Conservation (phyloP, 768 basidiomycete species). For the Boletus sp. region DNA sequence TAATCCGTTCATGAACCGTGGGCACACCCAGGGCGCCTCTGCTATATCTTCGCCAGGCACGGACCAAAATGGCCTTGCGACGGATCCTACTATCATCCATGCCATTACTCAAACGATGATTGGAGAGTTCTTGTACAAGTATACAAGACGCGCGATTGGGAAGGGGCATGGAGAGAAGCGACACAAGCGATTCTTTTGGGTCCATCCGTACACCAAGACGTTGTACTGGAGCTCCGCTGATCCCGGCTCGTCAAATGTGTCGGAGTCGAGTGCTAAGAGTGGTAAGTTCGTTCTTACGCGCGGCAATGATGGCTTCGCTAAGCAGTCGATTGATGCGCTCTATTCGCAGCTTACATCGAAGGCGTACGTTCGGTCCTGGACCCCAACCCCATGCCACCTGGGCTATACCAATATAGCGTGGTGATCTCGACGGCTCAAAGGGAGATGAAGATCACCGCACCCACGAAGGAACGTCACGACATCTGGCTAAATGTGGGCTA, state of each 20-base stretch:
- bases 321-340: not conserved
- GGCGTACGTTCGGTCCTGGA: slow-evolving; percentile 89
- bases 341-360: slow-evolving; percentile 79
- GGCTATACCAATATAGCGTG: slow-evolving; percentile 88
- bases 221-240: slow-evolving; percentile 96
- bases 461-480: slow-evolving; percentile 92
- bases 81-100: slow-evolving; percentile 90
- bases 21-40: slow-evolving; percentile 36
- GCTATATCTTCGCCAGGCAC: slow-evolving; percentile 41
- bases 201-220: slow-evolving; percentile 99
- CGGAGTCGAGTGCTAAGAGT: slow-evolving; percentile 94
- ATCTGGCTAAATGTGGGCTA: slow-evolving; percentile 86
- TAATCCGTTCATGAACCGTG: slow-evolving; percentile 44
- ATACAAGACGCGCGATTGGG: slow-evolving; percentile 84
- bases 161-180: slow-evolving; percentile 87
- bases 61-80: slow-evolving; percentile 42
- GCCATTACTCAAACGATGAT: slow-evolving; percentile 99
- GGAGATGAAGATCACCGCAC: slow-evolving; percentile 99
- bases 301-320: slow-evolving; percentile 6
- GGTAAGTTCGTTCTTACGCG: slow-evolving; percentile 54
- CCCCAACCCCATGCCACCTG: slow-evolving; percentile 94
- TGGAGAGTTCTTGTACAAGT: slow-evolving; percentile 97
- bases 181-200: slow-evolving; percentile 98
- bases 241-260: slow-evolving; percentile 83
- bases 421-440: slow-evolving; percentile 89